A percentile compares a stretch with the other conserved stretches of the same genome.
Evolutionary conservation across 1,284 basidiomycete species (phyloP).

Genomic region (Inonotus obliquus): DNA sequence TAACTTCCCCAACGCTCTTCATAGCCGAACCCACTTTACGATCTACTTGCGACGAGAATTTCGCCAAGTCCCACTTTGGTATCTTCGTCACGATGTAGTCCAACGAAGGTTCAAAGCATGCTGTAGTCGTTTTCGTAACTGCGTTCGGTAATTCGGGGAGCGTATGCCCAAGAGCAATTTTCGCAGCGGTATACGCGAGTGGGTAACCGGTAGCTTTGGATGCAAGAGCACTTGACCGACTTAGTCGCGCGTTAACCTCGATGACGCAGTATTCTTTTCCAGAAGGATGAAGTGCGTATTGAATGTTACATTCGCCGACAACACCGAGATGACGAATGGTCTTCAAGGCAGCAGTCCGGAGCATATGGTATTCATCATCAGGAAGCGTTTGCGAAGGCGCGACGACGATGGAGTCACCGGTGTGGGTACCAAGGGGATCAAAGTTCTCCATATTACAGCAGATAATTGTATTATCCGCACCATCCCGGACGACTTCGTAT

Average conservation of each 20-base stretch:
- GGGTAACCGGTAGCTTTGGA: constrained; percentile 99
- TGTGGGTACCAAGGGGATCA: constrained; percentile 97
- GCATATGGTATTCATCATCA: constrained; percentile 99
- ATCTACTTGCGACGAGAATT: constrained; percentile 93
- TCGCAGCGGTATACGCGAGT: constrained; percentile 98
- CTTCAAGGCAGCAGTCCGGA: constrained; percentile 96
- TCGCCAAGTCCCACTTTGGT: constrained; percentile 99
- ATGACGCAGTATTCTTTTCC: constrained; percentile 97
- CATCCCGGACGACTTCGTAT: constrained; percentile 98
- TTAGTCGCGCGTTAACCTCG: constrained; percentile 95
- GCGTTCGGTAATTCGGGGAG: constrained; percentile 98
- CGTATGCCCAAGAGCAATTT: constrained; percentile 98
- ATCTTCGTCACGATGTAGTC: constrained; percentile 99
- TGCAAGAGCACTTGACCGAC: constrained; percentile 95
- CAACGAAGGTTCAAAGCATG: constrained; percentile 98
- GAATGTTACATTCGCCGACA: constrained; percentile 98
- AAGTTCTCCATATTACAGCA: constrained; percentile 99
- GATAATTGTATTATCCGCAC: constrained; percentile 93
- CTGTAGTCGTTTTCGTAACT: constrained; percentile 98
- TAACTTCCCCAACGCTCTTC: constrained; percentile 99
- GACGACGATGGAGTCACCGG: constrained; percentile 99
- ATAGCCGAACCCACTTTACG: constrained; percentile 95
- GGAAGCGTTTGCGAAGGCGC: constrained; percentile 97
- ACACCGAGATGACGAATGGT: constrained; percentile 97
- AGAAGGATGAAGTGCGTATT: constrained; percentile 95